phyloP scores from a whole-genome alignment of 345 rosid species.

The Gossypium australe region DNA sequence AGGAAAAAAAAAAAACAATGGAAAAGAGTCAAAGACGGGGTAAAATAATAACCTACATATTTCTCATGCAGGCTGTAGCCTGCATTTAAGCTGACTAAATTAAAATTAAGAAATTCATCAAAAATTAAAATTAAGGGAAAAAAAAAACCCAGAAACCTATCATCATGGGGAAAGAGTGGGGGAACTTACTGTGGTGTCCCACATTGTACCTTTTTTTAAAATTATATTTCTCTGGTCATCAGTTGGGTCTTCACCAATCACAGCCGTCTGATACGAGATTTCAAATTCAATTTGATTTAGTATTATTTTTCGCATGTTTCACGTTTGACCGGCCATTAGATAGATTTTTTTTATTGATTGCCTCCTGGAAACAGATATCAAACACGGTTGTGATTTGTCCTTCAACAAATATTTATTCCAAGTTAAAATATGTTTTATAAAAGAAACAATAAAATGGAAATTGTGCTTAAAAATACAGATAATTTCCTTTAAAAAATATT shows the following conservation, averaged over 20 bases:
- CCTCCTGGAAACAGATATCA: not conserved
- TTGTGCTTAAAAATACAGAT: too few relatives aligned
- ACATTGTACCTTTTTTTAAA: not conserved
- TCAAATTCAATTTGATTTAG: not conserved
- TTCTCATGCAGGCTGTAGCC: not conserved
- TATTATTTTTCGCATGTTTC: not conserved
- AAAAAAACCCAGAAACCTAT: too few relatives aligned
- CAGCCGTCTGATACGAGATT: not conserved
- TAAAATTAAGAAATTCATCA: not conserved
- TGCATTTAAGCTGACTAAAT: not conserved
- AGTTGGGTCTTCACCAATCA: not conserved
- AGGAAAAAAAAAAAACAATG: too few relatives aligned
- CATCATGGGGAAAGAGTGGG: not conserved
- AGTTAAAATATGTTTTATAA: too few relatives aligned
- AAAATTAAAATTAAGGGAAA: too few relatives aligned
- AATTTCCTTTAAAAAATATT: too few relatives aligned
- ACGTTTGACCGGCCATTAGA: not conserved
- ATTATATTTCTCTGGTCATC: not conserved
- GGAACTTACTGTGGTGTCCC: constrained; percentile 3
- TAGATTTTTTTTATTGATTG: not conserved
- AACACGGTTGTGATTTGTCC: not conserved
- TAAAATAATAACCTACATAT: not conserved
- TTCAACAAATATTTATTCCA: not conserved
- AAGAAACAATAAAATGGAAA: too few relatives aligned
- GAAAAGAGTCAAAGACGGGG: not conserved